These are phyloP conservation scores for Mytilinidion resinicola DNA, from an alignment of 495 filamentous ascomycete genomes.

Conservation along the genomic window DNA sequence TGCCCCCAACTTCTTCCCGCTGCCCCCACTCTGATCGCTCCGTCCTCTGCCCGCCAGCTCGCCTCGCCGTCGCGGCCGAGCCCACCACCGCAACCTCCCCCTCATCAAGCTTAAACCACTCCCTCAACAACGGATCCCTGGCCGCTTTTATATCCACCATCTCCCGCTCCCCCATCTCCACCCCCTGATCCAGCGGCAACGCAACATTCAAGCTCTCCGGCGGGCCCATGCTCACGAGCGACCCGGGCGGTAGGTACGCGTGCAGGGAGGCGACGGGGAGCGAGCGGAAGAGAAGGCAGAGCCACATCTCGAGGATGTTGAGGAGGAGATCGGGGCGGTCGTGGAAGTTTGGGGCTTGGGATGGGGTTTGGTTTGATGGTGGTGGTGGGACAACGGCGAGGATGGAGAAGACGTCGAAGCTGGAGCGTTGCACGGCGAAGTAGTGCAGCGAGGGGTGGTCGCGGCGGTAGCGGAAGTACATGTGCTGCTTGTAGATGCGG, in stretches of 20 bases:
- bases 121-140: conserved; percentile 9
- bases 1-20: too few relatives aligned
- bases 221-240: not conserved
- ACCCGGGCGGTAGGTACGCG: conserved; percentile 5
- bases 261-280: not conserved
- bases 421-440: conserved; percentile 16
- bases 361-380: not conserved
- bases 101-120: not conserved
- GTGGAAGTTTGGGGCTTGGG: not conserved
- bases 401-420: conserved; percentile 13
- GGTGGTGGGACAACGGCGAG: conserved; percentile 9
- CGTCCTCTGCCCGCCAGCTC: too few relatives aligned
- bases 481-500: conserved; percentile 15
- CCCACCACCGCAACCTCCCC: too few relatives aligned
- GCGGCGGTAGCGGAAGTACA: conserved; percentile 24
- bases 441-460: conserved; percentile 27
- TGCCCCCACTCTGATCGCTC: too few relatives aligned
- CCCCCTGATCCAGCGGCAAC: conserved; percentile 16
- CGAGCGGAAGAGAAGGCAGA: conserved; percentile 11
- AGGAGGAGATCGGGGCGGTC: conserved; percentile 18
- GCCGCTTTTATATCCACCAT: conserved; percentile 13
- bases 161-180: not conserved
- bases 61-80: too few relatives aligned
- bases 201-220: conserved; percentile 12
- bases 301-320: conserved; percentile 27